Conservation (phyloP, 208 protist species). For the Crithidia bombi region DNA sequence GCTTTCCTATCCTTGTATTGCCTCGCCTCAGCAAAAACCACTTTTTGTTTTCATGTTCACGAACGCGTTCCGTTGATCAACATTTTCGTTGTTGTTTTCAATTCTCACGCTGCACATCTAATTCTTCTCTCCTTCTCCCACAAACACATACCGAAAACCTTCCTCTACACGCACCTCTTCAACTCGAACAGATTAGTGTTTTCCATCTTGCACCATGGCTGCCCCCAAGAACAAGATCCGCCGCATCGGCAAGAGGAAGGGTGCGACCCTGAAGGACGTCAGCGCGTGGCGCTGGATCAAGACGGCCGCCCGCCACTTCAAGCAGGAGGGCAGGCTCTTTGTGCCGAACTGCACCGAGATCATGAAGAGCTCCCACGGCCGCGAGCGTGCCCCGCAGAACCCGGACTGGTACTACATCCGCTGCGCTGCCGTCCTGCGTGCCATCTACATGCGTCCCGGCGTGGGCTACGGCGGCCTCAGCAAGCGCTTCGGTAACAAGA, state of each 20-base stretch:
- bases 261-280: conserved; percentile 95
- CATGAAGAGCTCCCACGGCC: conserved; percentile 96
- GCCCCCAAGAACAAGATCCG: conserved; percentile 74
- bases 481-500: conserved; percentile 94
- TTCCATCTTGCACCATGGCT: conserved; percentile 47
- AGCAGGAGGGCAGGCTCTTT: conserved; percentile 93
- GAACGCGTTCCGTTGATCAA: too few relatives aligned
- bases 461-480: conserved; percentile 94
- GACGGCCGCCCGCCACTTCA: conserved; percentile 95
- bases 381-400: conserved; percentile 97
- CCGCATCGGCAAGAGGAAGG: conserved; percentile 91
- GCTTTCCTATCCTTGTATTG: too few relatives aligned
- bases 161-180: not conserved
- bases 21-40: too few relatives aligned
- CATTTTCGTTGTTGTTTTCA: not conserved
- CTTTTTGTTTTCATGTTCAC: too few relatives aligned
- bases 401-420: conserved; percentile 99
- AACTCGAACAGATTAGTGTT: conserved; percentile 12
- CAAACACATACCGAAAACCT: not conserved
- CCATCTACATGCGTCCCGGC: conserved; percentile 96
- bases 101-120: not conserved
- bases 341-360: conserved; percentile 97
- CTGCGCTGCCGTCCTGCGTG: conserved; percentile 96
- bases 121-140: not conserved
- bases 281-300: conserved; percentile 96